phyloP scores from a whole-genome alignment of 805 yeast species.

The Wickerhamomyces canadensis region DNA sequence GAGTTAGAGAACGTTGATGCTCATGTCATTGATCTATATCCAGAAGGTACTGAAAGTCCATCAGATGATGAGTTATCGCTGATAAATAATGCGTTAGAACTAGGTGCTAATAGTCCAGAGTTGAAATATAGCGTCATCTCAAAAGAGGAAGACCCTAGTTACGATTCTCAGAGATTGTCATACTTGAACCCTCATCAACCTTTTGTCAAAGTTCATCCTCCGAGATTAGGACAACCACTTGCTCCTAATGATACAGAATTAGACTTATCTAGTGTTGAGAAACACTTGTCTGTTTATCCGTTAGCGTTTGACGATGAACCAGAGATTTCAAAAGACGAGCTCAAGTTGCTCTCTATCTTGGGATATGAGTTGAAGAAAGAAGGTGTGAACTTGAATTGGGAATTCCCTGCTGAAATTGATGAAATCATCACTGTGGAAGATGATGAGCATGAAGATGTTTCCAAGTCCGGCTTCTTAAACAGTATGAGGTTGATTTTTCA shows the following conservation, averaged over 20 bases:
- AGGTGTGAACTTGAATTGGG: constrained; percentile 6
- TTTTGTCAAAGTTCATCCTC: constrained; percentile 17
- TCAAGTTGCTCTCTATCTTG: constrained; percentile 14
- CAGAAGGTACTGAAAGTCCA: background rate
- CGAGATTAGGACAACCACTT: constrained; percentile 15
- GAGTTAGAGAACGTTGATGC: background rate
- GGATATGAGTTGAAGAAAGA: constrained; percentile 17
- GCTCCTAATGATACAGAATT: constrained; percentile 16
- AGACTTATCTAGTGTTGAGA: constrained; percentile 17
- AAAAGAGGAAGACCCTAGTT: constrained; percentile 4
- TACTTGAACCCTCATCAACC: constrained; percentile 12
- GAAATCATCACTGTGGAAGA: constrained; percentile 8
- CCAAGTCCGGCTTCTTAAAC: background rate
- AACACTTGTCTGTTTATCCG: constrained; percentile 7
- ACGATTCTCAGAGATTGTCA: constrained; percentile 5
- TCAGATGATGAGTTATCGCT: background rate
- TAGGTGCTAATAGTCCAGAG: background rate
- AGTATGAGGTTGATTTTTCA: no score
- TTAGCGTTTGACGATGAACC: constrained; percentile 5
- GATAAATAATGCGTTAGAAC: background rate
- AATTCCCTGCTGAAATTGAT: constrained; percentile 10
- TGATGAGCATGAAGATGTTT: constrained; percentile 2
- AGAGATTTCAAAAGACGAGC: constrained; percentile 13
- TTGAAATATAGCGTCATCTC: constrained; percentile 2
- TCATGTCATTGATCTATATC: constrained; percentile 3